Base-by-base conservation (phyloP, 2,329 filamentous ascomycete genomes). In the Aureobasidium zeae region DNA sequence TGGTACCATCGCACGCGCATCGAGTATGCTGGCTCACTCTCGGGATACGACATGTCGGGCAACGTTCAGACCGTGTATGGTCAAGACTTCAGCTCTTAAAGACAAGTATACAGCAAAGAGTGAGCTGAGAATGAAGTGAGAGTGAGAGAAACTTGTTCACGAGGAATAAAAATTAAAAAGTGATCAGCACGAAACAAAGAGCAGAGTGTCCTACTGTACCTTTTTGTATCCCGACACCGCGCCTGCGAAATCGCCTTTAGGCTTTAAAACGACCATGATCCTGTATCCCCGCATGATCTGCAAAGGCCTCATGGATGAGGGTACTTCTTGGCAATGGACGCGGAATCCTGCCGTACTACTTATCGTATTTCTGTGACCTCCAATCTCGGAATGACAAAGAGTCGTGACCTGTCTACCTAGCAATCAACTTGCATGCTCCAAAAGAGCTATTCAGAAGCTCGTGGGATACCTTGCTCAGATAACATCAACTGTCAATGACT, bases 231-330 rank as follows among this genome's bases (percentile, higher is more conserved):
- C 38, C 29, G 38, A 42, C 38, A 33, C 29, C 21, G 29, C 37
- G 22, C 29, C 16, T 31, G 12, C 22, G 12, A 15, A 25, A 8
- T 33, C 5, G 26, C 33, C 38, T n/a, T 42, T 42, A 25, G 21
- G 33, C 29, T 21, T 26, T 20, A 26, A 42, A 42, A 42, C 38
- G 38, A 33, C 32, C 38, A 42, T 42, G 38, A 17, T 10, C 22
- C 8, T n/a, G 13, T 31, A 8, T 24, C 39, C 39, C 31, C 39
- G 31, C 31, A 33, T 30, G 39, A 44, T 44, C 30, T 28, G 31
- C 39, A 44, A n/a, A n/a, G n/a, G n/a, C n/a, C n/a, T n/a, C 16
- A 9, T 20, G 39, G 29, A 44, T 35, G 39, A 31, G 31, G 30
- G 22, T 15, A 20, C n/a, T 31, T 16, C 38, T 42, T 42, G 38